Base-by-base conservation (phyloP, 257 asterid species). In the Fraxinus quadrangulata region DNA sequence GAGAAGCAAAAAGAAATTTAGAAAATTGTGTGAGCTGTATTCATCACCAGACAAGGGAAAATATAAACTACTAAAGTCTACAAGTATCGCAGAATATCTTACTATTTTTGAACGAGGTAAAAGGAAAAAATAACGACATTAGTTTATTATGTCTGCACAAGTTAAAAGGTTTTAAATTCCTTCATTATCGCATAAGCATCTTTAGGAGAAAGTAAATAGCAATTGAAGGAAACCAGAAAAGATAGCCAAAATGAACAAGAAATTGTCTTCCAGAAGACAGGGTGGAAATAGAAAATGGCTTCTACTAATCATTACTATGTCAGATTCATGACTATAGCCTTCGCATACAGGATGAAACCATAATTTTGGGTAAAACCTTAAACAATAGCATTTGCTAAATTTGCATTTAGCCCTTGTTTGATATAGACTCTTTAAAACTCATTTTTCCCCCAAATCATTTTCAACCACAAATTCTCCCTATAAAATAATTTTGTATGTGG, bases 1-100 rank as follows among this genome's bases (percentile, higher is more conserved):
- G 66, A 71, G 39, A 70, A 75, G 24, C 75, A 79, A 71, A 42
- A 81, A 33, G 59, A 26, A 8, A 75, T 51, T 70, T 45, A 72
- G 37, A 39, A 36, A 40, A 2, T 67, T 34, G 40, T 12, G 36
- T 26, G 17, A 31, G 36, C 21, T 10, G 56, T 59, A 19, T 12
- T 47, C 6, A 39, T 49, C 37, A 56, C 3, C 68, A 42, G 69
- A 3, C 12, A 24, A 36, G 21, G 73, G 21, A 31, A 5, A 19
- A 36, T 8, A 67, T n/a, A 49, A 68, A 19, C 73, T 26, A 69
- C 37, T 10, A 13, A 26, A 49, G 24, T 24, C 24, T 49, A 47
- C 67, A 49, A 51, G 65, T 12, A 12, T 11, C 11, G 3, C 51
- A 11, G 4, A 76, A 28, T 47, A 13, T 19, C 33, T 45, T 40